Evolutionary conservation across 2,329 filamentous ascomycete species (phyloP).

Genomic region (Berkeleyomyces basicola): DNA sequence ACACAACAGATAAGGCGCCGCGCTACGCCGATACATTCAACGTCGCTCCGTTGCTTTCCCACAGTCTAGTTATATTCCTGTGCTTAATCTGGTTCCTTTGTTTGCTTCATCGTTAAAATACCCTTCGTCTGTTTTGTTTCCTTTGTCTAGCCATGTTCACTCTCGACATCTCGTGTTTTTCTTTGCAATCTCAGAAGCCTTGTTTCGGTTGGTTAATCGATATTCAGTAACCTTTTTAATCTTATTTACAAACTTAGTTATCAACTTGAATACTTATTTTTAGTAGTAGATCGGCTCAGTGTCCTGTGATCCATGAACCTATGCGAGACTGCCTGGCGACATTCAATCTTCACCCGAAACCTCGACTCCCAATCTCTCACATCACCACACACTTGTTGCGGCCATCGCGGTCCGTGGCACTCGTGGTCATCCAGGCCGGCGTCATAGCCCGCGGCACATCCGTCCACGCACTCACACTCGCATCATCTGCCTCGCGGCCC

Average conservation of each 20-base stretch:
- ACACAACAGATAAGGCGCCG: constrained; percentile 16
- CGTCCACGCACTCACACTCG: constrained; percentile 35
- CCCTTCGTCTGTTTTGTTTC: background rate
- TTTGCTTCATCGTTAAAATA: background rate
- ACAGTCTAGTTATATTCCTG: constrained; percentile 6
- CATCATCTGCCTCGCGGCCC: constrained; percentile 23
- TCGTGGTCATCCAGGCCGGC: constrained; percentile 5
- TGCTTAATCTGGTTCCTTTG: constrained; percentile 1
- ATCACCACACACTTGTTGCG: constrained; percentile 37
- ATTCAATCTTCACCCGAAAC: too few relatives aligned
- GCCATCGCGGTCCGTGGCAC: constrained; percentile 15
- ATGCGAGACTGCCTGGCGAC: too few relatives aligned
- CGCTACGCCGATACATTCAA: constrained; percentile 16
- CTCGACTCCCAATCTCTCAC: constrained; percentile 21
- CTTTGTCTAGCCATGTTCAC: background rate
- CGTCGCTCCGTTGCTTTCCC: background rate
- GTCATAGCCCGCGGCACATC: constrained; percentile 26
- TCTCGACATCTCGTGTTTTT: background rate
- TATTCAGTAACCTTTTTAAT: background rate
- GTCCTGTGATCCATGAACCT: too few relatives aligned
- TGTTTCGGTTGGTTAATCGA: background rate
- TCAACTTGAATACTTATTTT: background rate
- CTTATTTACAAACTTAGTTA: background rate
- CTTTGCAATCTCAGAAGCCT: background rate
- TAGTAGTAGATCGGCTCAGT: background rate